Percentiles rank a stretch among this genome's conserved stretches.
These are phyloP conservation scores for Magnaporthiopsis poae DNA, from an alignment of 2,329 filamentous ascomycete genomes.

Conservation along the genomic window DNA sequence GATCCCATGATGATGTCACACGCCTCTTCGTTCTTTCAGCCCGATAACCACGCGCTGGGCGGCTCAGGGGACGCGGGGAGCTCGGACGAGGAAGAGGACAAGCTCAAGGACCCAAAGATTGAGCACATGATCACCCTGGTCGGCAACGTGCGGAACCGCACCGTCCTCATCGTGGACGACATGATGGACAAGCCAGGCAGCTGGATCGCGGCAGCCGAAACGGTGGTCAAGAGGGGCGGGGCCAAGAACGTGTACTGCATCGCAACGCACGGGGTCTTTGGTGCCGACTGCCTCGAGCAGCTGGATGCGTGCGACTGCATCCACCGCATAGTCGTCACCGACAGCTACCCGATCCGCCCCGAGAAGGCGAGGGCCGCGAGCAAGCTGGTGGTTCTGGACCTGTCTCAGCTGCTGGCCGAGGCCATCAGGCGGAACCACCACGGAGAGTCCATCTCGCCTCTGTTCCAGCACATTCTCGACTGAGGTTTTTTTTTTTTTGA, in stretches of 20 bases:
- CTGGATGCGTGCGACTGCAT: slow-evolving; percentile 90
- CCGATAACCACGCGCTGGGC: slow-evolving; percentile 62
- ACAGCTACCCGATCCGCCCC: slow-evolving; percentile 84
- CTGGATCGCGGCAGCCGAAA: slow-evolving; percentile 96
- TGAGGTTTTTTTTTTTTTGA: not conserved
- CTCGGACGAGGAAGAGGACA: slow-evolving; percentile 87
- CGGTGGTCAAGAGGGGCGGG: slow-evolving; percentile 81
- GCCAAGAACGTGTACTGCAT: slow-evolving; percentile 96
- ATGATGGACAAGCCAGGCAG: slow-evolving; percentile 97
- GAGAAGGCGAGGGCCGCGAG: slow-evolving; percentile 59
- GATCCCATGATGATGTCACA: slow-evolving; percentile 74
- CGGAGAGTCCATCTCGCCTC: slow-evolving; percentile 66
- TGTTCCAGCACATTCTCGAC: slow-evolving; percentile 54
- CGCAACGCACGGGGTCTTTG: slow-evolving; percentile 91
- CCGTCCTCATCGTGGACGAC: slow-evolving; percentile 92
- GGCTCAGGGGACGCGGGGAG: slow-evolving; percentile 74
- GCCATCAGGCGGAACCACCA: slow-evolving; percentile 94
- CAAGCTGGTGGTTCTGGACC: slow-evolving; percentile 82
- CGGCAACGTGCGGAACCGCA: slow-evolving; percentile 77
- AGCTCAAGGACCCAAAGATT: slow-evolving; percentile 66
- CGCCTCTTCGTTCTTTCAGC: slow-evolving; percentile 69
- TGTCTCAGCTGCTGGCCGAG: slow-evolving; percentile 79
- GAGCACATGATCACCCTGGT: slow-evolving; percentile 98
- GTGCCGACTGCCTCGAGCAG: slow-evolving; percentile 77
- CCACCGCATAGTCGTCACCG: slow-evolving; percentile 86